Evolutionary conservation across 2,329 filamentous ascomycete species (phyloP), one percentile per base, ranked within the genome.

Genomic region (Apiospora phragmitis): DNA sequence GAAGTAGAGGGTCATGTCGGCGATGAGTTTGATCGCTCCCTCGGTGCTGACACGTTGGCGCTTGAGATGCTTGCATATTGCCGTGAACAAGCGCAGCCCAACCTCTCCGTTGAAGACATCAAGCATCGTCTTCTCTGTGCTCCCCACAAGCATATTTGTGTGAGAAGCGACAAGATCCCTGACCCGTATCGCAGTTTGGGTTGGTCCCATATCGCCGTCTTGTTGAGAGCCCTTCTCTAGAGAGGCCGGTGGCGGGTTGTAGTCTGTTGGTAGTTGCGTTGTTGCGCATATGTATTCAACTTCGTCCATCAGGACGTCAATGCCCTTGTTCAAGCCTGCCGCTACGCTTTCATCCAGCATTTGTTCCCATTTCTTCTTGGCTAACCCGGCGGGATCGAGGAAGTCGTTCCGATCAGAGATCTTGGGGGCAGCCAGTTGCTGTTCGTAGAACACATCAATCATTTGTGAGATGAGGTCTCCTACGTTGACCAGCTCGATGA

Each of bases 71-170:
- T 99, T 99, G 87, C 95, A 98, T 68, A 99, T 86, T 24, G 94
- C 93, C 26, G 92, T 91, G 83, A 98, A 99, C 68, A 99, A 88
- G 35, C 96, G 92, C 73, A 98, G 88, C 0, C 96, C 96, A 35
- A 99, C 95, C 83, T 99, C 96, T 82, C 96, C 94, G 81, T 97
- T 98, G 86, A 99, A 99, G 18, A 99, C 96, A 79, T 99, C 96
- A 35, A 99, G 91, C 87, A 97, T 97, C 73, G 94, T 95, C 85
- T 99, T 99, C 80, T 99, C 96, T 1, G 95, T 98, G 79, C 94
- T 97, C 72, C 96, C 96, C 4, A 93, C 90, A 16, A 99, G 87
- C 94, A 99, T 98, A 78, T 89, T 90, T 1, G 95, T 98, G 80
- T 99, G 96, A 21, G 92, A 92, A 29, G 91, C 92, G 18, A 98